Percentiles rank a stretch among this genome's conserved stretches.
Conservation (phyloP, 139 green algal species). For the Tetradesmus obliquus region DNA sequence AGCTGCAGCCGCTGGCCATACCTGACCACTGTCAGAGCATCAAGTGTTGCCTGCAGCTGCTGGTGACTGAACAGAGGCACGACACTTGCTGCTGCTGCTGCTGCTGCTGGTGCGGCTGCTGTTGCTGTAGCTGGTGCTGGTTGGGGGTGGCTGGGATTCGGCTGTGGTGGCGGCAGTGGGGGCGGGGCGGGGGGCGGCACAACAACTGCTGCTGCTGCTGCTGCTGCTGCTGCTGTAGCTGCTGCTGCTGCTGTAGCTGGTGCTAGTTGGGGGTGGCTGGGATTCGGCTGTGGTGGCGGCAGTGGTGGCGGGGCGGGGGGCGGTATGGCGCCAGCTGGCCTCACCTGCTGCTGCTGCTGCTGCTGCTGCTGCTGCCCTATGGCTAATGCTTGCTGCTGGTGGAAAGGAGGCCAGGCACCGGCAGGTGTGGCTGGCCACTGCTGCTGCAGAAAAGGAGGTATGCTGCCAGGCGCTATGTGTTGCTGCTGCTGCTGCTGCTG, state of each 20-base stretch:
- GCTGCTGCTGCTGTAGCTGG: background rate
- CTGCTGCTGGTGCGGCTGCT: slow-evolving; percentile 5
- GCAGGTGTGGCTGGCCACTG: background rate
- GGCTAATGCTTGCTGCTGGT: background rate
- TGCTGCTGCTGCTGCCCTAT: background rate
- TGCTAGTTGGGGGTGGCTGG: background rate
- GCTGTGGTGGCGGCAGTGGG: background rate
- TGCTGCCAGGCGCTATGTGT: background rate
- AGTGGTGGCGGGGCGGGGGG: background rate
- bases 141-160: too few relatives aligned
- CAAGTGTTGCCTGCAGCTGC: slow-evolving; percentile 27
- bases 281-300: background rate
- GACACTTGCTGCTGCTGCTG: background rate
- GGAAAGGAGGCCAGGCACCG: background rate
- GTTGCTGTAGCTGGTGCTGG: background rate
- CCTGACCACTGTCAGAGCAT: slow-evolving; percentile 15
- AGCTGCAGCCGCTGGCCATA: slow-evolving; percentile 32
- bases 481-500: background rate
- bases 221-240: background rate
- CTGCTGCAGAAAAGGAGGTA: background rate
- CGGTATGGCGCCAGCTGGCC: background rate
- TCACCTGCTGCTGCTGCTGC: background rate
- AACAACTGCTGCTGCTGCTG: background rate
- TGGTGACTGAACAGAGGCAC: slow-evolving; percentile 4
- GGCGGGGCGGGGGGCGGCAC: background rate